A percentile compares a stretch with the other conserved stretches of the same genome.
Conservation (phyloP, 495 filamentous ascomycete genomes). For the Penicillium fimorum region DNA sequence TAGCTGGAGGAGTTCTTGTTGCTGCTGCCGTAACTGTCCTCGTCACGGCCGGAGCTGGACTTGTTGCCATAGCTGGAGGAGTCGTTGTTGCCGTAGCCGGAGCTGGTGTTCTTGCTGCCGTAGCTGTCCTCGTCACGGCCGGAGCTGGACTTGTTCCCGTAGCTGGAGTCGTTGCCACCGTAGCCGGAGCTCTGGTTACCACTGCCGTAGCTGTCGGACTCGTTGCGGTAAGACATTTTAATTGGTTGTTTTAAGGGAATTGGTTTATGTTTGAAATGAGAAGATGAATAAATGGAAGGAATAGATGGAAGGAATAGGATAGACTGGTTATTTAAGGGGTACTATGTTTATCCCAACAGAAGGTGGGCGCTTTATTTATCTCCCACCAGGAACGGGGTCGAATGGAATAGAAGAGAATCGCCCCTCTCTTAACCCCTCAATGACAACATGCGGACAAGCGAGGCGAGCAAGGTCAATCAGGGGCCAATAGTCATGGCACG, state of each 20-base stretch:
- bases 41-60: background rate
- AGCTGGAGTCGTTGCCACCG: background rate
- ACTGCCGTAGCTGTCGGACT: slow-evolving; percentile 11
- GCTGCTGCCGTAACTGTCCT: slow-evolving; percentile 2
- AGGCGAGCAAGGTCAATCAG: background rate
- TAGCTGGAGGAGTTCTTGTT: background rate
- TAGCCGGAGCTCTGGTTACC: slow-evolving; percentile 7
- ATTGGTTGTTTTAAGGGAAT: background rate
- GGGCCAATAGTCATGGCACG: slow-evolving; percentile 7
- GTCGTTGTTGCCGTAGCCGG: background rate
- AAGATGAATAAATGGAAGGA: background rate
- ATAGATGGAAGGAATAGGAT: background rate
- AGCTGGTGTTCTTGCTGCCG: background rate
- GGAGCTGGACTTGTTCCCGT: background rate
- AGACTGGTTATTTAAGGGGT: background rate
- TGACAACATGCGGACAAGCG: slow-evolving; percentile 5
- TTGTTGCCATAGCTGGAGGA: background rate
- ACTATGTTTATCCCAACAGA: background rate
- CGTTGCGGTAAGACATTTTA: slow-evolving; percentile 11
- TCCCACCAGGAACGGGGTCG: background rate
- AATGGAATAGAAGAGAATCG: background rate
- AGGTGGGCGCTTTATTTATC: slow-evolving; percentile 5
- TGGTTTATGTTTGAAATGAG: background rate
- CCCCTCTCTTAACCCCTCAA: slow-evolving; percentile 1
- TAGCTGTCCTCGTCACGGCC: slow-evolving; percentile 4